Evolutionary conservation across 2,329 filamentous ascomycete genomes (phyloP).

Genomic region (Neopestalotiopsis sp.): DNA sequence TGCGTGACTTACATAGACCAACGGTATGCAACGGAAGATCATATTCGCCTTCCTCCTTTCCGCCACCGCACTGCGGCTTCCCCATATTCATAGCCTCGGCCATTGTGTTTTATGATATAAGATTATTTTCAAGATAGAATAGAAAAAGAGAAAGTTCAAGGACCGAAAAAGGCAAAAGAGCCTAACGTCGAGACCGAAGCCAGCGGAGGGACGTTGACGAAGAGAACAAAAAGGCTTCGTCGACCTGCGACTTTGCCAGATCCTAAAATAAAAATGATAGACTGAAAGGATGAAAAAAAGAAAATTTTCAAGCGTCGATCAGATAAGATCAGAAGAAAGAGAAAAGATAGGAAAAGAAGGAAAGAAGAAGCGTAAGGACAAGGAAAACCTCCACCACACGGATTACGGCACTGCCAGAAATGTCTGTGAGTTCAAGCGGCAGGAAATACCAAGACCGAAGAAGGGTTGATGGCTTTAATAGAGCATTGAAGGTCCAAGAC

Average conservation of each 20-base stretch:
- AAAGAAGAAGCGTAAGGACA: background rate
- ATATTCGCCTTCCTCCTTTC: constrained; percentile 43
- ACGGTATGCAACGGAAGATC: constrained; percentile 47
- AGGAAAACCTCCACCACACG: background rate
- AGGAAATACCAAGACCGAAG: constrained; percentile 14
- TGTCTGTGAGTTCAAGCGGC: constrained; percentile 2
- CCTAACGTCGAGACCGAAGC: background rate
- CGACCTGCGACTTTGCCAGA: constrained; percentile 29
- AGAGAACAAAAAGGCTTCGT: background rate
- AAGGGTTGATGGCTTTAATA: constrained; percentile 16
- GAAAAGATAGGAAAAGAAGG: constrained; percentile 29
- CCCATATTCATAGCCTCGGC: constrained; percentile 35
- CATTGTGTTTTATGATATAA: constrained; percentile 28
- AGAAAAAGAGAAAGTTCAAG: background rate
- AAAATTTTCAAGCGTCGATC: background rate
- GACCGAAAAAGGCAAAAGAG: background rate
- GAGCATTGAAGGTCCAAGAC: background rate
- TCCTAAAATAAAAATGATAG: constrained; percentile 10
- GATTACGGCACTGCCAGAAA: constrained; percentile 6
- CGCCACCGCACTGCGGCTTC: constrained; percentile 47
- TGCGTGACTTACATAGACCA: constrained; percentile 45
- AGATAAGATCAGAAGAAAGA: constrained; percentile 24
- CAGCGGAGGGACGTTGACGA: background rate
- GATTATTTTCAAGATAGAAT: background rate
- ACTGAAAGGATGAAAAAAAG: constrained; percentile 22